A percentile compares a stretch with the other conserved stretches of the same genome.
These are phyloP conservation scores for Fusarium sp. DNA, from an alignment of 2,329 filamentous ascomycete genomes.

Conservation along the genomic window DNA sequence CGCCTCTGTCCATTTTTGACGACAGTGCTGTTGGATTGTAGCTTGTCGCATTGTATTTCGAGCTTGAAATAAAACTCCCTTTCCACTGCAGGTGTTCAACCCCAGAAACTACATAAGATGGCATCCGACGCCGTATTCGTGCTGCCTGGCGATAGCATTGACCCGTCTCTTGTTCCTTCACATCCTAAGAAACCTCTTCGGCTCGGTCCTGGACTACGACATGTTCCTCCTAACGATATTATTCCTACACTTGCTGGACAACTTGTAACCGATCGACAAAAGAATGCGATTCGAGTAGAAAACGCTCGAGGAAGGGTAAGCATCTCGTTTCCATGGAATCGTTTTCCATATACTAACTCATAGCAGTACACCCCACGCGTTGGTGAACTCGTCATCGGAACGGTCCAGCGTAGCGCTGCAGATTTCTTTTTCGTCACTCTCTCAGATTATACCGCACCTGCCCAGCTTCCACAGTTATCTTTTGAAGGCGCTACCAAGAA, in stretches of 20 bases:
- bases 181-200: conserved; percentile 78
- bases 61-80: background rate
- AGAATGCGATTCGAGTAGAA: conserved; percentile 84
- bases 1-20: conserved; percentile 21
- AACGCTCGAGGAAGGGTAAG: conserved; percentile 75
- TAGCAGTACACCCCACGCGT: conserved; percentile 78
- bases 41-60: conserved; percentile 32
- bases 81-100: conserved; percentile 5
- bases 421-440: conserved; percentile 86
- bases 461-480: conserved; percentile 84
- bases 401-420: conserved; percentile 77
- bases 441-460: conserved; percentile 71
- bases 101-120: conserved; percentile 57
- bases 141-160: conserved; percentile 83
- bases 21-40: conserved; percentile 11
- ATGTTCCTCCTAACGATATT: conserved; percentile 81
- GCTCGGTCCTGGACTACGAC: conserved; percentile 84
- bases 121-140: conserved; percentile 71
- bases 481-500: conserved; percentile 95
- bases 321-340: background rate
- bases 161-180: conserved; percentile 73
- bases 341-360: background rate
- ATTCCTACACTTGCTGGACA: conserved; percentile 75
- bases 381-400: conserved; percentile 91
- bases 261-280: conserved; percentile 74